Conservation (phyloP, 2,329 filamentous ascomycete genomes). For the Botrytis byssoidea region DNA sequence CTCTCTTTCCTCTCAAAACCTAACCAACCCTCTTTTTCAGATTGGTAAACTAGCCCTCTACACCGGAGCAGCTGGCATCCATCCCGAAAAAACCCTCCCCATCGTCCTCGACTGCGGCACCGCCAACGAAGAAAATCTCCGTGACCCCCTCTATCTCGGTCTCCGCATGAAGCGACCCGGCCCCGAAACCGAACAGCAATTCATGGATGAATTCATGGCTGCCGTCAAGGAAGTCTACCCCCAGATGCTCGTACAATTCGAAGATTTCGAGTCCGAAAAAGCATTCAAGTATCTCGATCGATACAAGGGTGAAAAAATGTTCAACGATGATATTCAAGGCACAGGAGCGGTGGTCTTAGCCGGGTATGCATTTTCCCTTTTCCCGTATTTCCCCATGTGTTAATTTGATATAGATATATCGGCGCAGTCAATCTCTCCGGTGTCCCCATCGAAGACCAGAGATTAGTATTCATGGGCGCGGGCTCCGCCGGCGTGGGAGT, state of each 20-base stretch:
- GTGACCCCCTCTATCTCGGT: conserved; percentile 81
- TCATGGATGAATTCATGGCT: conserved; percentile 96
- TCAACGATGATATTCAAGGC: conserved; percentile 98
- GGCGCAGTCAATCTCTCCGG: conserved; percentile 79
- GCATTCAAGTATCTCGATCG: conserved; percentile 91
- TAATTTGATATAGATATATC: conserved; percentile 51
- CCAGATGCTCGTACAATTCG: conserved; percentile 79
- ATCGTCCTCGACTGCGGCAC: conserved; percentile 68
- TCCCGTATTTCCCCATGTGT: background rate
- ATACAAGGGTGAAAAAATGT: conserved; percentile 91
- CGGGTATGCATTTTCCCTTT: conserved; percentile 51
- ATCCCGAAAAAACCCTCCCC: conserved; percentile 77
- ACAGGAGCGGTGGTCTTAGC: conserved; percentile 93
- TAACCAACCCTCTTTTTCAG: conserved; percentile 40
- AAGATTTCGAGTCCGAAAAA: conserved; percentile 91
- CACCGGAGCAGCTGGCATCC: conserved; percentile 91
- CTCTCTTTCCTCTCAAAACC: background rate
- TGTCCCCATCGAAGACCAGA: conserved; percentile 83
- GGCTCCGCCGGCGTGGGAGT: conserved; percentile 96
- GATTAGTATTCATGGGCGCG: conserved; percentile 92
- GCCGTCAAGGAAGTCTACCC: conserved; percentile 74
- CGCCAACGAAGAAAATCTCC: conserved; percentile 63
- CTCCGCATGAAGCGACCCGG: conserved; percentile 79
- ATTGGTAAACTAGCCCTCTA: conserved; percentile 95
- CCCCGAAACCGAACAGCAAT: conserved; percentile 77